Conservation (phyloP, 345 rosid species). For the Lumnitzera racemosa region DNA sequence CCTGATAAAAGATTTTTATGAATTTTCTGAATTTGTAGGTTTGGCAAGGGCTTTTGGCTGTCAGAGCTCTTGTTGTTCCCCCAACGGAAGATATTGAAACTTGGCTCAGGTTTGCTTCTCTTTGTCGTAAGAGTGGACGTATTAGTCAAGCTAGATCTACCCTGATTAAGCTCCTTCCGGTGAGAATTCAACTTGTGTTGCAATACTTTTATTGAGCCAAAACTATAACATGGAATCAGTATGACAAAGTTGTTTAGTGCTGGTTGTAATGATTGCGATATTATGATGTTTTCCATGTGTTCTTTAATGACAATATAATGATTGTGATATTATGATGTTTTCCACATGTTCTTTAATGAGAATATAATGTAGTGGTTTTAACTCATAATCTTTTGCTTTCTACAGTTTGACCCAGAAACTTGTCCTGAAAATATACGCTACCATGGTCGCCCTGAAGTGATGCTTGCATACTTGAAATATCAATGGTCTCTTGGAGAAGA, state of each 20-base stretch:
- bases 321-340: neutral
- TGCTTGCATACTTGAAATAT: constrained; percentile 83
- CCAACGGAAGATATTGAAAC: constrained; percentile 88
- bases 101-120: constrained; percentile 95
- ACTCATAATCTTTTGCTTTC: no score
- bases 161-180: constrained; percentile 87
- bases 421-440: constrained; percentile 59
- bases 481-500: constrained; percentile 99
- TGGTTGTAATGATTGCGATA: neutral
- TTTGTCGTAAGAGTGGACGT: constrained; percentile 83
- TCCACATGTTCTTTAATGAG: no score
- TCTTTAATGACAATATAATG: no score
- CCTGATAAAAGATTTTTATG: no score
- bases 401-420: constrained; percentile 87
- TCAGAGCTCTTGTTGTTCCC: constrained; percentile 90
- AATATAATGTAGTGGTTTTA: no score
- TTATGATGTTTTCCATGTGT: neutral
- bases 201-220: no score
- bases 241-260: no score
- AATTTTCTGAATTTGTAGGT: constrained; percentile 38
- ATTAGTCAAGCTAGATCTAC: constrained; percentile 97
- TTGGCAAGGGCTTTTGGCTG: constrained; percentile 87
- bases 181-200: constrained; percentile 6
- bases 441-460: constrained; percentile 96
- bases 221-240: no score